Evolutionary conservation across 768 basidiomycete genomes (phyloP).

Genomic region (Podaxis carcinomalis): DNA sequence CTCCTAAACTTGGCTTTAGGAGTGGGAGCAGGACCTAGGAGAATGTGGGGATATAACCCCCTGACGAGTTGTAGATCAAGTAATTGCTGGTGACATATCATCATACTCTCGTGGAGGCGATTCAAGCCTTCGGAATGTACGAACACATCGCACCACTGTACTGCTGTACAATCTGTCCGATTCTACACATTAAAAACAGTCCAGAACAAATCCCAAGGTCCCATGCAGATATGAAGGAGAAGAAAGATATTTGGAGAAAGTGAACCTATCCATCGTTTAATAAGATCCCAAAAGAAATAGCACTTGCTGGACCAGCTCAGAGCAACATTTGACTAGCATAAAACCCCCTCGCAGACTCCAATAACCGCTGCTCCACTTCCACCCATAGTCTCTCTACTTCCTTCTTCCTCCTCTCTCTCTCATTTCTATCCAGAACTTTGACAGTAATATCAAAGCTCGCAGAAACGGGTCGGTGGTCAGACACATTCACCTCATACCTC

Average conservation of each 20-base stretch:
- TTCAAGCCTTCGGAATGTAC: not conserved
- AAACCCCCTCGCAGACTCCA: slow-evolving; percentile 36
- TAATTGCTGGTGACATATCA: not conserved
- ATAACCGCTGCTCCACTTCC: slow-evolving; percentile 36
- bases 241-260: not conserved
- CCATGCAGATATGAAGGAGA: not conserved
- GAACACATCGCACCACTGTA: not conserved
- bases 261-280: not conserved
- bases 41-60: not conserved
- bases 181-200: slow-evolving; percentile 1
- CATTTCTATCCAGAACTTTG: slow-evolving; percentile 62
- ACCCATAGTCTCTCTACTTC: slow-evolving; percentile 57
- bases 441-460: slow-evolving; percentile 71
- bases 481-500: slow-evolving; percentile 83
- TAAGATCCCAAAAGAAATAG: not conserved
- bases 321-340: slow-evolving; percentile 31
- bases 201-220: not conserved
- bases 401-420: slow-evolving; percentile 50
- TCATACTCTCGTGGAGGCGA: not conserved
- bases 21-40: not conserved
- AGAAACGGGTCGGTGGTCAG: slow-evolving; percentile 88
- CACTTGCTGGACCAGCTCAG: slow-evolving; percentile 13
- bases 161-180: not conserved
- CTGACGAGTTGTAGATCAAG: not conserved
- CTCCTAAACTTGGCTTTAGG: not conserved